Evolutionary conservation across 495 filamentous ascomycete species (phyloP).

Genomic region (Rostrohypoxylon terebratum): DNA sequence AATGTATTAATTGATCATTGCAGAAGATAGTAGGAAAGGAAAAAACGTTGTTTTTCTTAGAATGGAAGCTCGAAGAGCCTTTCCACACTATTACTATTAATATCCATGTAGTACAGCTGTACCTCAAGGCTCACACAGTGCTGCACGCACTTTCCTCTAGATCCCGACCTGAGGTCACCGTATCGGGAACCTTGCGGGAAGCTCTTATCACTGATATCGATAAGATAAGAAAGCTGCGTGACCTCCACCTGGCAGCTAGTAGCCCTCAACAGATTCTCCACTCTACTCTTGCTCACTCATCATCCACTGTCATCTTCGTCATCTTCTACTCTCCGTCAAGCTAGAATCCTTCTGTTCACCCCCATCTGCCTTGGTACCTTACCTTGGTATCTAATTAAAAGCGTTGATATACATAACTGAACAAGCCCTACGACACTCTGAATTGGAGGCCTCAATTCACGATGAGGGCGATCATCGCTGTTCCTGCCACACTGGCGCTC

Average conservation of each 20-base stretch:
- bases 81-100: no score
- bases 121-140: no score
- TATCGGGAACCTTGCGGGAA: not conserved
- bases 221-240: not conserved
- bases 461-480: slow-evolving; percentile 79
- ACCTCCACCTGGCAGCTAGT: not conserved
- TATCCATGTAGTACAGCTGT: no score
- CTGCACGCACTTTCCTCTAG: no score
- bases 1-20: no score
- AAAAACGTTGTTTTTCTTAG: no score
- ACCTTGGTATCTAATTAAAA: not conserved
- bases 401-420: not conserved
- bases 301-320: not conserved
- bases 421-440: not conserved
- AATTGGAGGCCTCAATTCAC: not conserved
- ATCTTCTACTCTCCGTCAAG: not conserved
- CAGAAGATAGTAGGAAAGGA: no score
- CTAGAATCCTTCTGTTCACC: not conserved
- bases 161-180: no score
- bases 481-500: slow-evolving; percentile 71
- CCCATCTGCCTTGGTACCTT: not conserved
- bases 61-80: no score
- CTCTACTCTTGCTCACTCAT: not conserved
- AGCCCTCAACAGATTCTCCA: no score
- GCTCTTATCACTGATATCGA: slow-evolving; percentile 3